These are phyloP conservation scores for Letharia lupina DNA, from an alignment of 495 filamentous ascomycete species.

Conservation along the genomic window DNA sequence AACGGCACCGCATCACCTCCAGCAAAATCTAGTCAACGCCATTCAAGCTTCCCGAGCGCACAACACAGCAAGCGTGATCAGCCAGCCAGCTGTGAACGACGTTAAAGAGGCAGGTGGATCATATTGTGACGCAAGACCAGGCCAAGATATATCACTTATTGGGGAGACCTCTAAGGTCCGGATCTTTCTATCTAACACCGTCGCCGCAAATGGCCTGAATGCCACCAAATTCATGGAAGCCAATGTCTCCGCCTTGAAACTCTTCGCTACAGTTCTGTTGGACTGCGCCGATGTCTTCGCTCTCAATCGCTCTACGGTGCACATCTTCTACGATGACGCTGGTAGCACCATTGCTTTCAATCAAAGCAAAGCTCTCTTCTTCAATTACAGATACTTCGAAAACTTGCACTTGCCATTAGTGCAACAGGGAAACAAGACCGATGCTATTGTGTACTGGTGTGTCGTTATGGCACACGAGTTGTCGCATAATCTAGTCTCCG, in stretches of 20 bases:
- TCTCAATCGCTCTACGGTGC: slow-evolving; percentile 56
- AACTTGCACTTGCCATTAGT: slow-evolving; percentile 57
- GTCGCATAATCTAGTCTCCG: slow-evolving; percentile 79
- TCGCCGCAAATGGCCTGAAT: slow-evolving; percentile 29
- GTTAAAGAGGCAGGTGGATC: slow-evolving; percentile 71
- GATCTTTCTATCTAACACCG: slow-evolving; percentile 56
- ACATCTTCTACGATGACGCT: slow-evolving; percentile 77
- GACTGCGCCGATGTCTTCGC: slow-evolving; percentile 65
- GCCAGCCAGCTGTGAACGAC: slow-evolving; percentile 57
- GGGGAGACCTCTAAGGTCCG: slow-evolving; percentile 64
- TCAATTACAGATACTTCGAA: slow-evolving; percentile 82
- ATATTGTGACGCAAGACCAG: slow-evolving; percentile 78
- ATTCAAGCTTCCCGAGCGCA: slow-evolving; percentile 74
- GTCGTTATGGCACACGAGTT: slow-evolving; percentile 86
- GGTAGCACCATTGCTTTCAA: slow-evolving; percentile 92
- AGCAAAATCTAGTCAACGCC: slow-evolving; percentile 62
- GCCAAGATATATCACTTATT: slow-evolving; percentile 69
- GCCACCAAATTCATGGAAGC: slow-evolving; percentile 49
- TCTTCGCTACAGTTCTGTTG: slow-evolving; percentile 62
- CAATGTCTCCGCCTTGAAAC: slow-evolving; percentile 54
- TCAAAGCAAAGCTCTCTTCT: slow-evolving; percentile 74
- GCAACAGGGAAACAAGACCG: slow-evolving; percentile 35
- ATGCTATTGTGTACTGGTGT: slow-evolving; percentile 84
- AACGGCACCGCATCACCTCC: slow-evolving; percentile 43
- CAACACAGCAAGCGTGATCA: slow-evolving; percentile 61